A percentile compares a stretch with the other conserved stretches of the same genome.
Evolutionary conservation across 106 monocot species (phyloP).

Genomic region (Apostasia shenzhenica): DNA sequence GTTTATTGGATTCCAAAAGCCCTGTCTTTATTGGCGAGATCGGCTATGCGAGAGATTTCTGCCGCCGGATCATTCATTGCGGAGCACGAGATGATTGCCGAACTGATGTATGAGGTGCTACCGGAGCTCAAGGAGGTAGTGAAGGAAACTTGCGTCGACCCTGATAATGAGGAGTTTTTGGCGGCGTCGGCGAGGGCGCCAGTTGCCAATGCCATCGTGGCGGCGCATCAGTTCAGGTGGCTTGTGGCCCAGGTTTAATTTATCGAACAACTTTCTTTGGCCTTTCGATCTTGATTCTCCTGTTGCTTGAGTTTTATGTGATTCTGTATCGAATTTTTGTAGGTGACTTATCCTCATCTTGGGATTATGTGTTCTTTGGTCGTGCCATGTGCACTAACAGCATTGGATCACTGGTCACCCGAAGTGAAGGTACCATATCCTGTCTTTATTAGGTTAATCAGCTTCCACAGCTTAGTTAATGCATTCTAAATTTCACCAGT

Average conservation of each 20-base stretch:
- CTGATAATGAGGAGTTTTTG: slow-evolving; percentile 29
- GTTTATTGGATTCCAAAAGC: slow-evolving; percentile 61
- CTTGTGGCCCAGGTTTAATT: slow-evolving; percentile 65
- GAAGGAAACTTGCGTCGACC: slow-evolving; percentile 46
- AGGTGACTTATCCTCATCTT: slow-evolving; percentile 71
- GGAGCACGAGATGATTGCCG: slow-evolving; percentile 36
- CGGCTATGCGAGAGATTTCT: slow-evolving; percentile 28
- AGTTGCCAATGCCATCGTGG: slow-evolving; percentile 45
- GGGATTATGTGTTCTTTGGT: slow-evolving; percentile 68
- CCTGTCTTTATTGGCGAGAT: slow-evolving; percentile 22
- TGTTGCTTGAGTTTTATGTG: neutral
- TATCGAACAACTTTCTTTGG: neutral
- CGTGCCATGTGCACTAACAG: slow-evolving; percentile 86
- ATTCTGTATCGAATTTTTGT: slow-evolving; percentile 5
- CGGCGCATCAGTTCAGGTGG: slow-evolving; percentile 86
- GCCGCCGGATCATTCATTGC: slow-evolving; percentile 7
- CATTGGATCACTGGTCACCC: slow-evolving; percentile 97
- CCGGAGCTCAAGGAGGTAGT: slow-evolving; percentile 46
- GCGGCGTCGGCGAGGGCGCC: slow-evolving; percentile 25
- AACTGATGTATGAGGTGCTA: slow-evolving; percentile 35
- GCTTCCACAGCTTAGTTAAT: neutral
- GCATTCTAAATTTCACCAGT: no score
- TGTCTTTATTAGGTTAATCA: neutral
- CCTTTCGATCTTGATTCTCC: neutral
- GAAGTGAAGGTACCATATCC: slow-evolving; percentile 79